Percentiles rank a stretch among this genome's conserved stretches.
phyloP scores from a whole-genome alignment of 1,139 yeast species.

The Blastobotrys petasosporus region DNA sequence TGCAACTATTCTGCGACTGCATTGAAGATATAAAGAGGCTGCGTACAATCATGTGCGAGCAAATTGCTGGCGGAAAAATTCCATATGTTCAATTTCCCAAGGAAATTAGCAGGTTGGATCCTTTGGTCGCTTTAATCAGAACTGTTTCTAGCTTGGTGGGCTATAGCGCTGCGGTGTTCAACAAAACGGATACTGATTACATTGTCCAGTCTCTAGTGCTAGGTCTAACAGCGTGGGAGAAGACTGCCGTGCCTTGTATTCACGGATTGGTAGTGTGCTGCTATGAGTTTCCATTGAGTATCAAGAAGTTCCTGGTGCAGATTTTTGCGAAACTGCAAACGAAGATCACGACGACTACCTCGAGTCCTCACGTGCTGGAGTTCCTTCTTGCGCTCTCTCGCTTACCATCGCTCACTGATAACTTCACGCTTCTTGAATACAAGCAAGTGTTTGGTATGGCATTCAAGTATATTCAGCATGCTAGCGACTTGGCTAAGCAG shows the following conservation, averaged over 20 bases:
- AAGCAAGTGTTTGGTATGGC: slow-evolving; percentile 79
- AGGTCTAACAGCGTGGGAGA: slow-evolving; percentile 71
- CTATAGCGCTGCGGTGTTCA: slow-evolving; percentile 48
- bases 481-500: slow-evolving; percentile 44
- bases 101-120: slow-evolving; percentile 49
- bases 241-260: slow-evolving; percentile 65
- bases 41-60: slow-evolving; percentile 52
- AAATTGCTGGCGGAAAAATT: slow-evolving; percentile 38
- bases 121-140: slow-evolving; percentile 62
- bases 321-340: slow-evolving; percentile 68
- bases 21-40: slow-evolving; percentile 44
- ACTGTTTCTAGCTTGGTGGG: slow-evolving; percentile 64
- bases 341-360: slow-evolving; percentile 60
- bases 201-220: slow-evolving; percentile 57
- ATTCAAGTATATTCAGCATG: slow-evolving; percentile 69
- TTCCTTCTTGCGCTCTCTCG: slow-evolving; percentile 62
- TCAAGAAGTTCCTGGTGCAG: slow-evolving; percentile 60
- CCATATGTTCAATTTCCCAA: slow-evolving; percentile 44
- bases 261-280: slow-evolving; percentile 74
- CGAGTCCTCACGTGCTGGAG: slow-evolving; percentile 72
- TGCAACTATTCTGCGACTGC: slow-evolving; percentile 47
- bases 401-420: slow-evolving; percentile 61
- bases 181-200: slow-evolving; percentile 62
- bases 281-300: slow-evolving; percentile 69
- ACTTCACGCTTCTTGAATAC: slow-evolving; percentile 71